Percentiles rank a stretch among this genome's conserved stretches.
Evolutionary conservation across 2,329 filamentous ascomycete species (phyloP).

Genomic region (Cladophialophora yegresii): DNA sequence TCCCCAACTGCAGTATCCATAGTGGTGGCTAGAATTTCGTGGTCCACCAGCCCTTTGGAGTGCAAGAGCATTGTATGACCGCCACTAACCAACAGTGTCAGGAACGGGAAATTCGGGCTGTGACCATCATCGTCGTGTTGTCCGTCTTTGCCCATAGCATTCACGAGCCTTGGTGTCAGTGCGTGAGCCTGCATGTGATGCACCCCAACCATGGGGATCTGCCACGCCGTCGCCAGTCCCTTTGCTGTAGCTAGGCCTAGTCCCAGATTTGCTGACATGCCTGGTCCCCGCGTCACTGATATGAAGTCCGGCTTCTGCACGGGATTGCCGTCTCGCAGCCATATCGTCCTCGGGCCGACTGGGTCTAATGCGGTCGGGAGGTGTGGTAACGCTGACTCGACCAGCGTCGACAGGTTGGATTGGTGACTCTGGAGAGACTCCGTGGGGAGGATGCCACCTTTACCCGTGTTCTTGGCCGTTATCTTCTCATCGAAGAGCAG

Average conservation of each 20-base stretch:
- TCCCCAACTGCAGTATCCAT: slow-evolving; percentile 87
- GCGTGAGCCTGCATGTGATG: slow-evolving; percentile 99
- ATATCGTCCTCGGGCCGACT: slow-evolving; percentile 6
- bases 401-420: slow-evolving; percentile 65
- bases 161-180: slow-evolving; percentile 76
- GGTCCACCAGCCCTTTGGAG: slow-evolving; percentile 67
- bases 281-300: slow-evolving; percentile 86
- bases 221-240: slow-evolving; percentile 80
- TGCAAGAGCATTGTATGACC: slow-evolving; percentile 87
- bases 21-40: slow-evolving; percentile 71
- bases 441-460: slow-evolving; percentile 77
- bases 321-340: slow-evolving; percentile 34
- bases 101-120: slow-evolving; percentile 72
- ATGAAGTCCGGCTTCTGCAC: slow-evolving; percentile 73
- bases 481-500: slow-evolving; percentile 79
- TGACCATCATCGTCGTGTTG: slow-evolving; percentile 17
- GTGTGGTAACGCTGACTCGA: slow-evolving; percentile 62
- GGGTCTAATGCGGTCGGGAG: slow-evolving; percentile 50
- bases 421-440: slow-evolving; percentile 76
- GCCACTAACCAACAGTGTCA: slow-evolving; percentile 85
- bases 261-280: slow-evolving; percentile 77
- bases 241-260: slow-evolving; percentile 83
- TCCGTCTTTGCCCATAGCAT: slow-evolving; percentile 55
- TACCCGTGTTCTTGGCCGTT: slow-evolving; percentile 75
- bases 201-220: slow-evolving; percentile 77